Conservation (phyloP, 441 rosid genomes). For the Croton setiger region DNA sequence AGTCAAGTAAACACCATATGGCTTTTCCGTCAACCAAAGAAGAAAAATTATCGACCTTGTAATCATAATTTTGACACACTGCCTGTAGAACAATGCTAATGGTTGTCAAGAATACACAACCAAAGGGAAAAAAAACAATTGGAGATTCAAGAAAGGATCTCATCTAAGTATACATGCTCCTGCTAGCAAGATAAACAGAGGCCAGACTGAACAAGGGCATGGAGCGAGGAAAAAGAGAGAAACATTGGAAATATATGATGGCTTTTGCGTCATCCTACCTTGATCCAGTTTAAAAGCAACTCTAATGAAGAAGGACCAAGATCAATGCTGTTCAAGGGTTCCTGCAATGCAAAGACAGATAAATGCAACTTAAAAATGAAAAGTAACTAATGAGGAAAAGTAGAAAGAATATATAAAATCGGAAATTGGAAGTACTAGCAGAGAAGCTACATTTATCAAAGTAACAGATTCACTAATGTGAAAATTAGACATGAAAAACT, state of each 20-base stretch:
- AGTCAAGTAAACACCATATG: constrained; percentile 92
- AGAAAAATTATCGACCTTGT: constrained; percentile 44
- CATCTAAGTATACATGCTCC: background rate
- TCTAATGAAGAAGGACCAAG: constrained; percentile 47
- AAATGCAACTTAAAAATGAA: background rate
- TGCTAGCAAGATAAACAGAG: background rate
- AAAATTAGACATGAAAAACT: background rate
- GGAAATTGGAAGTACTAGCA: constrained; percentile 3
- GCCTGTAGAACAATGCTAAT: constrained; percentile 45
- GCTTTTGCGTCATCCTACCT: constrained; percentile 40
- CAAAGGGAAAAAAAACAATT: background rate
- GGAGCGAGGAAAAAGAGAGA: background rate
- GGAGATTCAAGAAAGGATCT: background rate
- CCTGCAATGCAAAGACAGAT: constrained; percentile 33
- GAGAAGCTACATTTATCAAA: background rate
- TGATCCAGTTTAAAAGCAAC: constrained; percentile 76
- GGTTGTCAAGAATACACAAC: constrained; percentile 6
- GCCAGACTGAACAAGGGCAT: background rate
- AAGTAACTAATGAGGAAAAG: background rate
- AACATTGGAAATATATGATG: background rate
- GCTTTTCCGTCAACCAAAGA: constrained; percentile 86
- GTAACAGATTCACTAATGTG: background rate
- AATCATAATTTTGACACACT: constrained; percentile 54
- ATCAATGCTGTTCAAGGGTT: constrained; percentile 21
- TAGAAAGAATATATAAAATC: background rate